These are phyloP conservation scores for Blastomyces gilchristii DNA, from an alignment of 2,329 filamentous ascomycete species.

Conservation along the genomic window DNA sequence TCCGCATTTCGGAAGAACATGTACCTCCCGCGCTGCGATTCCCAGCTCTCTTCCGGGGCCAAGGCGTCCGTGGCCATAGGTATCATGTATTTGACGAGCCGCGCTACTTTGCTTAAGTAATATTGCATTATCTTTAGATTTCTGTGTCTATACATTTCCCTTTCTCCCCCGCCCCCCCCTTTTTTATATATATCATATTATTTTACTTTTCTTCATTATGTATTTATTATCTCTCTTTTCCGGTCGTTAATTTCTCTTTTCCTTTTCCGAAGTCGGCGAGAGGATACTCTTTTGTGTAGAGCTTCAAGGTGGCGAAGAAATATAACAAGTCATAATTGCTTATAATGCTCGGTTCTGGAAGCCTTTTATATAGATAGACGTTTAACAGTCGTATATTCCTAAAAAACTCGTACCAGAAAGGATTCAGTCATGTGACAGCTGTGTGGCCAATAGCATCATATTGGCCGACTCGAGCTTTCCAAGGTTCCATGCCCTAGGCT, in stretches of 20 bases:
- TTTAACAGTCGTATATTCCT: no score
- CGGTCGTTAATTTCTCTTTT: neutral
- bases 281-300: neutral
- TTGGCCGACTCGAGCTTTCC: neutral
- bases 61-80: conserved; percentile 76
- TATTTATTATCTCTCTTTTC: neutral
- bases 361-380: no score
- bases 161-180: neutral
- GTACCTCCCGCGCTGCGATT: conserved; percentile 72
- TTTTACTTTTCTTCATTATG: neutral
- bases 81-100: conserved; percentile 97
- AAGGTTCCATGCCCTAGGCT: neutral
- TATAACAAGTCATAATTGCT: neutral
- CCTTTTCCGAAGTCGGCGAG: neutral
- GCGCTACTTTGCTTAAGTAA: conserved; percentile 48
- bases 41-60: conserved; percentile 69
- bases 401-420: no score
- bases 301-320: neutral
- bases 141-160: conserved; percentile 3
- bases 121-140: neutral
- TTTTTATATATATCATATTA: conserved; percentile 12
- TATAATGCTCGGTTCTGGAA: neutral
- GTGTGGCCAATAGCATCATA: neutral
- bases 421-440: neutral
- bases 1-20: conserved; percentile 60